These are phyloP conservation scores for Skeletonema potamos DNA, from an alignment of 108 stramenopile species.

Conservation along the genomic window DNA sequence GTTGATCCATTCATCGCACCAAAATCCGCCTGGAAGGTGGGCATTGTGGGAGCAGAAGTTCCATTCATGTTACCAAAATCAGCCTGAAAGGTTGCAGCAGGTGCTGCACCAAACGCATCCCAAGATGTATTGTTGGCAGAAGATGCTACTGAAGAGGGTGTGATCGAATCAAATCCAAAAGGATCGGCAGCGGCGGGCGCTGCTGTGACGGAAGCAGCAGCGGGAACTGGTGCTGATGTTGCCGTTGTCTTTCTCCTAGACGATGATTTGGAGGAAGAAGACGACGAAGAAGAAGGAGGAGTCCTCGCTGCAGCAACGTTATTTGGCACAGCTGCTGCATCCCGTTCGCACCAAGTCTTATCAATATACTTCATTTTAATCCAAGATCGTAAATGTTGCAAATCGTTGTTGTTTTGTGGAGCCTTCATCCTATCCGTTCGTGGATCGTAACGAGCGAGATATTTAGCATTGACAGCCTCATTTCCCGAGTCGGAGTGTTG, in stretches of 20 bases:
- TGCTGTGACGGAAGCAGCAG: slow-evolving; percentile 18
- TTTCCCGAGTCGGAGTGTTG: slow-evolving; percentile 49
- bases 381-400: slow-evolving; percentile 66
- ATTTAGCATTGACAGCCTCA: slow-evolving; percentile 68
- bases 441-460: slow-evolving; percentile 66
- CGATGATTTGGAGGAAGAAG: slow-evolving; percentile 3
- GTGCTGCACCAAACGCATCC: slow-evolving; percentile 66
- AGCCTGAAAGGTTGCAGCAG: slow-evolving; percentile 34
- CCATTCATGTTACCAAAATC: slow-evolving; percentile 26
- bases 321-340: slow-evolving; percentile 20
- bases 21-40: slow-evolving; percentile 3
- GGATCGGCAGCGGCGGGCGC: slow-evolving; percentile 41
- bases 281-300: neutral
- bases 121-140: slow-evolving; percentile 37
- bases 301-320: slow-evolving; percentile 27
- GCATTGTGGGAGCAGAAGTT: neutral
- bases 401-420: slow-evolving; percentile 64
- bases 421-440: slow-evolving; percentile 46
- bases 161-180: slow-evolving; percentile 50
- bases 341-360: slow-evolving; percentile 55
- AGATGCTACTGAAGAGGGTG: slow-evolving; percentile 30
- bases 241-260: slow-evolving; percentile 7
- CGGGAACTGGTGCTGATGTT: neutral
- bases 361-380: slow-evolving; percentile 75
- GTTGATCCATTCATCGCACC: neutral